Base-by-base conservation (phyloP, 1,284 basidiomycete genomes). In the Caloboletus firmus region DNA sequence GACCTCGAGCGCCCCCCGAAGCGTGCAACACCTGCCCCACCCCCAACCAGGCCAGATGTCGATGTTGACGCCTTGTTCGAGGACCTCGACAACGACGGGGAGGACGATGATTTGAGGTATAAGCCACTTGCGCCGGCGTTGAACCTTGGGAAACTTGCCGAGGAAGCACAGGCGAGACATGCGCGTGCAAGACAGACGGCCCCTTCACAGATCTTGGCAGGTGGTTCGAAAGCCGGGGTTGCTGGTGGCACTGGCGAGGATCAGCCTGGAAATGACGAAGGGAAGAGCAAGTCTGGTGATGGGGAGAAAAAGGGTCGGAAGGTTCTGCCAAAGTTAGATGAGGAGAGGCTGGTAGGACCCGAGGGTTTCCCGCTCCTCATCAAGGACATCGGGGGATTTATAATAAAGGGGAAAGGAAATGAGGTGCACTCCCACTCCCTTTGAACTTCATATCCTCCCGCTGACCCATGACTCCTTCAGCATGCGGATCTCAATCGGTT, bases 391-490 rank as follows among this genome's bases (percentile, higher is more conserved):
- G 89, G 89, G 71, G 74, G 81, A 49, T 91, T 94, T 71, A 87
- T 81, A 62, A 77, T 84, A 20, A 88, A 83, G 59, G 94, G 93
- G 4, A 96, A 96, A 69, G 94, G 94, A 0, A 83, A 92, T 61
- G 95, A 98, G 79, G 93, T 92, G 62, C 45, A 78, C 71, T 17
- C 44, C 0, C 37, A 57, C 20, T 32, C 20, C 32, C 11, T 26
- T 20, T 43, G 34, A 15, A n/a, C 6, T 17, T 34, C 28, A 20
- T 45, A 18, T 49, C 43, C 47, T 28, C 37, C 30, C 22, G 9
- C 30, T 60, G 48, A 55, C 42, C 9, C 32, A 7, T 34, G 22
- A 39, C 8, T 45, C 13, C 49, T 17, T 48, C 63, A 95, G 93
- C 76, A 76, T 22, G 72, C 80, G 51, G 94, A 98, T 68, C 79